Evolutionary conservation across 352 stramenopile species (phyloP), one percentile per base, ranked within the genome.

Genomic region (Globisporangium takayamanum): DNA sequence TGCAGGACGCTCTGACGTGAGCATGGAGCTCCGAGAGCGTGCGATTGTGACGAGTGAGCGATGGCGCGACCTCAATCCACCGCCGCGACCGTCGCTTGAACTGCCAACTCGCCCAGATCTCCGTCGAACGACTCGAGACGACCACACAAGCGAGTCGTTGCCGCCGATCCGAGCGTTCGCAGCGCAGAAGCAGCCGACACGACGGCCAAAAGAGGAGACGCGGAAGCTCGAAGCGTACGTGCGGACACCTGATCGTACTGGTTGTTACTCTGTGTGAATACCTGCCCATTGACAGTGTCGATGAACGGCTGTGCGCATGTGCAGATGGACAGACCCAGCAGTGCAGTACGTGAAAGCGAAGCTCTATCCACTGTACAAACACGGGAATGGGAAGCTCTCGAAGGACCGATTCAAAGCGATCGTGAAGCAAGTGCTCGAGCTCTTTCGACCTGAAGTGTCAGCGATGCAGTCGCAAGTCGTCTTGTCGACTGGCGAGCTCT

Each of bases 301-400:
- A 16, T 50, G 44, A 10, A n/a, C 10, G n/a, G 11, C 22, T 22
- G 22, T 22, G 22, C 12, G n/a, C 14, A 49, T 37, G 33, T 48
- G n/a, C 41, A 87, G 73, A 15, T 89, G 76, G 78, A 70, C 66
- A 0, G 57, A 73, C 25, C 60, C 69, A 11, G 80, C 80, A 10
- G 75, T 92, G n/a, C 75, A 84, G 49, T 90, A 92, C 37, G 80
- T 92, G 12, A 94, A 92, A 46, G 65, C 62, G 0, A 92, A 92
- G 59, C 50, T 94, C 22, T 92, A 94, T 55, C 84, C 84, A 1
- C 57, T 88, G 2, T 92, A 92, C 70, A 90, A 90, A 30, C 66
- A 84, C 18, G 72, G 61, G 39, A 68, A 68, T 20, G 74, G 77
- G 2, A 73, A 76, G 16, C 71, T 94, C 52, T 78, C 82, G 4